Evolutionary conservation across 352 stramenopile species (phyloP), one percentile per base, ranked within the genome.

Genomic region (Phytophthora megakarya): DNA sequence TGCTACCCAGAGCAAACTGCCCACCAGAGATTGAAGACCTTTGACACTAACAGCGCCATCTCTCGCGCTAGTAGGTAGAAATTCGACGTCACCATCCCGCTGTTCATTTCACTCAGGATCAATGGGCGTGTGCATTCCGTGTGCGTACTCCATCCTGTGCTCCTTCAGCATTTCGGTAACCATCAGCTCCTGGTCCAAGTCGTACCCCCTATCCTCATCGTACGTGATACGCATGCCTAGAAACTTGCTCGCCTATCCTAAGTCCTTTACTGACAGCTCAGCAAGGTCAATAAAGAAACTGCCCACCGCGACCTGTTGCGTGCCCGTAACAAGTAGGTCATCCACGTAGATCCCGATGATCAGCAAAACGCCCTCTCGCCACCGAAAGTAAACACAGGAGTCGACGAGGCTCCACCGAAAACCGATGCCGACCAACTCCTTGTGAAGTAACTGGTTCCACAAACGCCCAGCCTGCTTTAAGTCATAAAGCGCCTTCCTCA

Each of bases 401-500:
- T 81, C 66, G 3, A 52, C 56, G 11, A 66, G 43, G 37, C 65
- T 65, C 35, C 65, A 37, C 0, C 11, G 32, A 25, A 72, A 76
- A 12, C 59, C 59, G 0, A 65, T 32, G 3, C 52, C 18, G n/a
- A 71, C 2, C 23, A 76, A 21, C 3, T 38, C 68, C 18, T 46
- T 16, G 22, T 74, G 44, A 2, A 73, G 33, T 1, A 67, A 22
- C 28, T 77, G 16, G 39, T 51, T 54, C 68, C 74, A 78, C 16
- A 83, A 33, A 0, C 61, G 28, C 0, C 70, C 71, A 1, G 67
- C 66, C 25, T 79, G 67, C 28, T 73, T 73, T 0, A 77, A 22
- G 1, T 67, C 71, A 30, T 83, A 80, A 0, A 80, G 49, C 18
- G 61, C 75, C 32, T 69, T 72, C 25, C 51, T 21, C 9, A 76